Evolutionary conservation across 441 rosid species (phyloP), one percentile per base, ranked within the genome.

Genomic region (Erodium texanum): DNA sequence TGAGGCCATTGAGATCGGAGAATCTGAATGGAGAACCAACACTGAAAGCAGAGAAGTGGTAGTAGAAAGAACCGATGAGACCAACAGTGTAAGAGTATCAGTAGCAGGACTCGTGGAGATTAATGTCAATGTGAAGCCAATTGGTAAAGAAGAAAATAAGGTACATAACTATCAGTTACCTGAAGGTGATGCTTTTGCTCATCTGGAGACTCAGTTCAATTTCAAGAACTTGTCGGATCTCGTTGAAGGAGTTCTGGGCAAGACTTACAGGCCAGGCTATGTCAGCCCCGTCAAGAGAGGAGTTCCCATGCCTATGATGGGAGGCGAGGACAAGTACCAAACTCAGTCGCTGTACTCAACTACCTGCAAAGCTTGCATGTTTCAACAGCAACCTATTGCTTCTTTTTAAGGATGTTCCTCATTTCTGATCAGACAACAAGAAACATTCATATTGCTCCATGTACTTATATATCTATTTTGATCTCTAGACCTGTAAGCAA

Each of bases 241-340:
- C 6, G 94, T 89, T 0, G 96, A 90, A 65, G 98, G 98, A 32
- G 86, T 93, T 32, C 38, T 93, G 76, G 98, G 96, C 6, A 87
- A 90, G 77, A 90, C 94, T 59, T 86, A 93, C 76, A 81, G 84
- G 83, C 88, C 90, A 0, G 88, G 64, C 12, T 90, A 86, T 73
- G 89, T 84, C 0, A 88, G 92, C 75, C 84, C 89, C 0, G 93
- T 83, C 14, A 89, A 90, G 83, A 77, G 69, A 34, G 94, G 96
- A 2, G 94, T 90, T 24, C 80, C 89, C 0, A 89, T 89, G 94
- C 98, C 98, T 22, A 82, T 90, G 74, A 80, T 86, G 90, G 98
- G 96, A 8, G 94, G 98, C 0, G 91, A 93, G 65, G 97, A 89
- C 74, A 89, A 82, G 77, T 90, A 90, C 75, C 81, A 85, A 66